Percentiles rank a stretch among this genome's conserved stretches.
These are phyloP conservation scores for Castanospermum australe DNA, from an alignment of 306 rosid species.

Conservation along the genomic window DNA sequence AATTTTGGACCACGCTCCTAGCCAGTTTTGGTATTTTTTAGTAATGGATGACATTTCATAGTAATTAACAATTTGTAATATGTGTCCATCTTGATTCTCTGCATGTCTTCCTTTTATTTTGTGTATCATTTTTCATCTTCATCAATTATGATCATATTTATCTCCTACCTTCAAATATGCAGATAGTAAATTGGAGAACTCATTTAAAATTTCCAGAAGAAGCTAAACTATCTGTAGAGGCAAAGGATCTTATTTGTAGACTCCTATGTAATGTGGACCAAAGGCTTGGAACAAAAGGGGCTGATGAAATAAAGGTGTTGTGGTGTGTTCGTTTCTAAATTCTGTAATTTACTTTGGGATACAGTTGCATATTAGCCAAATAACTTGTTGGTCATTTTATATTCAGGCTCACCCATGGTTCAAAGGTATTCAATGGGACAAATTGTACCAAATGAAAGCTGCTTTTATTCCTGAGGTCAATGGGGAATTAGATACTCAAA, in stretches of 20 bases:
- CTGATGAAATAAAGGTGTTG: constrained; percentile 78
- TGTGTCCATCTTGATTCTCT: background rate
- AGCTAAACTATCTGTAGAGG: constrained; percentile 73
- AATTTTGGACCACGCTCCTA: background rate
- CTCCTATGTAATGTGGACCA: constrained; percentile 86
- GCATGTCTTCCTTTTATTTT: background rate
- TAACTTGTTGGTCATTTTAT: constrained; percentile 23
- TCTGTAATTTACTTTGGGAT: constrained; percentile 27
- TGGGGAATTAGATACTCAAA: constrained; percentile 84
- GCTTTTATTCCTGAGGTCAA: constrained; percentile 87
- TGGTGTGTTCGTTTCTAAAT: constrained; percentile 59
- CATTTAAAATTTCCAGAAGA: constrained; percentile 79
- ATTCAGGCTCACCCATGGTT: constrained; percentile 88
- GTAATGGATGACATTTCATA: background rate
- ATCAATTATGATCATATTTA: background rate
- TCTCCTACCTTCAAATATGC: constrained; percentile 29
- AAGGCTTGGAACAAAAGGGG: constrained; percentile 89
- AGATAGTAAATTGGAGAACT: constrained; percentile 86
- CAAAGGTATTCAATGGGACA: constrained; percentile 75
- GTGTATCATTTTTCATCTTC: background rate
- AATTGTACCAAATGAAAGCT: constrained; percentile 80
- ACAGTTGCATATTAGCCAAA: constrained; percentile 15
- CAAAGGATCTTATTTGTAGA: constrained; percentile 79
- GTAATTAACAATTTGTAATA: background rate
- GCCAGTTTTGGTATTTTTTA: constrained; percentile 7